Evolutionary conservation across 306 rosid genomes (phyloP), one percentile per base, ranked within the genome.

Genomic region (Betula pendula): DNA sequence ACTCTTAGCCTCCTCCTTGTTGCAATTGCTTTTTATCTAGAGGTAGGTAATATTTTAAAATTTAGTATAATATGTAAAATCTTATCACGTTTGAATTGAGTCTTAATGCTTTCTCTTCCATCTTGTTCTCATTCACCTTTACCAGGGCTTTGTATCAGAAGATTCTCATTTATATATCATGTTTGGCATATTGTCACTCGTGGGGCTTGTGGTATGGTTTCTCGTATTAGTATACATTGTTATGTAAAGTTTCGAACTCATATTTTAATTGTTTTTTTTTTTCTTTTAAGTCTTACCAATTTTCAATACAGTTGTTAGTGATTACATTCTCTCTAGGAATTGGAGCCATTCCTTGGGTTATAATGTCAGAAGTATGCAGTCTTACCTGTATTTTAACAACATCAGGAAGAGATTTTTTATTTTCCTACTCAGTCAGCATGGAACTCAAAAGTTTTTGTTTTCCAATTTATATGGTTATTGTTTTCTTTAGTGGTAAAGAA

Each of bases 291-390:
- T n/a, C n/a, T n/a, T n/a, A n/a, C n/a, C n/a, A n/a, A n/a, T n/a
- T n/a, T n/a, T n/a, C n/a, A n/a, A n/a, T n/a, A n/a, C n/a, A n/a
- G n/a, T n/a, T n/a, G n/a, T n/a, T n/a, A n/a, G n/a, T n/a, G n/a
- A n/a, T n/a, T n/a, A n/a, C n/a, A n/a, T n/a, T n/a, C n/a, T n/a
- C n/a, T n/a, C n/a, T n/a, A n/a, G n/a, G n/a, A n/a, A n/a, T n/a
- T n/a, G n/a, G n/a, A n/a, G n/a, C n/a, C n/a, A n/a, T n/a, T n/a
- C n/a, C n/a, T n/a, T n/a, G n/a, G n/a, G n/a, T n/a, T n/a, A n/a
- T n/a, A n/a, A n/a, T 92, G 97, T 85, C 97, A 47, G 96, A 92
- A 96, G 97, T 90, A 83, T 70, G 77, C 17, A 58, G 7, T 82
- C 51, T 35, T 48, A 67, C 22, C 66, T 62, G 19, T 38, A 38